Evolutionary conservation across 139 green algal genomes (phyloP), one percentile per base, ranked within the genome.

Genomic region (Chlorella sp.): DNA sequence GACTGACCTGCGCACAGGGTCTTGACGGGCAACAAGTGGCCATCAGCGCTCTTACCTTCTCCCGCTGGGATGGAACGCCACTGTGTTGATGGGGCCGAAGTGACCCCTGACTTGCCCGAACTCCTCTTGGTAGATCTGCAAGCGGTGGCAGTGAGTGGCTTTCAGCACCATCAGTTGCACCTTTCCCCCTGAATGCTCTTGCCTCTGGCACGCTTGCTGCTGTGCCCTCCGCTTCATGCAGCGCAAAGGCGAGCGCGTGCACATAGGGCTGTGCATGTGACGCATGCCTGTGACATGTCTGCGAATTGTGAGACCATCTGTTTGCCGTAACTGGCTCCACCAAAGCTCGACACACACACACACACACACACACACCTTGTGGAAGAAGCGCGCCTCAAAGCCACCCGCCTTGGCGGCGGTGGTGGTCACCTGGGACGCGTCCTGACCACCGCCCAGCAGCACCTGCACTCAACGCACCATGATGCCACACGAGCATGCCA

Each of bases 11-110:
- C n/a, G n/a, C n/a, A n/a, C n/a, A n/a, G n/a, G n/a, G n/a, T n/a
- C n/a, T n/a, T n/a, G n/a, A n/a, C n/a, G 10, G 42, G 10, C 42
- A 55, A 17, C 42, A 55, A 55, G 42, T 55, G 17, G 17, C 17
- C 42, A 55, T 17, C 10, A 10, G 42, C 42, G 17, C 10, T 24
- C 79, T 69, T 73, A 91, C 83, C 86, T 87, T 69, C 88, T 81
- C 27, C 95, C 95, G 69, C 97, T 90, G 10, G 95, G 95, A 27
- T 82, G 72, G 82, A 98, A 98, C 2, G 95, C 90, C 1, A 98
- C 80, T 67, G 87, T 86, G 82, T 99, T 99, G 81, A 99, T 93
- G 49, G 96, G 96, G 0, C 95, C 95, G 75, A 99, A 99, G 77
- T 99, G 96, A 0, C 96, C 96, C n/a, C 92, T 83, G 35, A 98